phyloP scores from a whole-genome alignment of 2,329 filamentous ascomycete genomes.

The Hyphodiscus sp. region DNA sequence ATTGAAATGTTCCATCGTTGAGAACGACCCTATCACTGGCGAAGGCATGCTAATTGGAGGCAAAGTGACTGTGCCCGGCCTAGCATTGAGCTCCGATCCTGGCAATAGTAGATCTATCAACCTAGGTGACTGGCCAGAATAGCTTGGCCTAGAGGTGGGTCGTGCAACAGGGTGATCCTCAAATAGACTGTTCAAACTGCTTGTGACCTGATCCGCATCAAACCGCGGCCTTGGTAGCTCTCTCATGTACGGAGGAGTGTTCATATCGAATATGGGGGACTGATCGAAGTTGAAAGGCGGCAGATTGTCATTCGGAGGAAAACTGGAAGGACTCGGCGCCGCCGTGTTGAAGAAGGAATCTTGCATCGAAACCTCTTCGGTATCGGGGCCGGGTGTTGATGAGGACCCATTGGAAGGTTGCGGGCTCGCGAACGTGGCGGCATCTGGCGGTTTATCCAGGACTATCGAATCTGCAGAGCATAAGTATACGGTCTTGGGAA shows the following conservation, averaged over 20 bases:
- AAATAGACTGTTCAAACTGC: conserved; percentile 32
- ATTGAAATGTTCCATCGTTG: conserved; percentile 21
- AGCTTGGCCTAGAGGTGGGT: conserved; percentile 28
- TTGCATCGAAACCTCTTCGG: conserved; percentile 24
- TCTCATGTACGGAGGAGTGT: conserved; percentile 24
- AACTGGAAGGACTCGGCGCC: conserved; percentile 19
- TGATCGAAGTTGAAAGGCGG: conserved; percentile 23
- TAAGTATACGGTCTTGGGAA: conserved; percentile 10
- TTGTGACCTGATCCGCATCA: conserved; percentile 31
- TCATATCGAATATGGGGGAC: conserved; percentile 28
- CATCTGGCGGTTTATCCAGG: conserved; percentile 18
- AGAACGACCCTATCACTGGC: conserved; percentile 13
- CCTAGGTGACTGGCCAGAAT: conserved; percentile 41
- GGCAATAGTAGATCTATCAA: conserved; percentile 42
- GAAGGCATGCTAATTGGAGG: conserved; percentile 18
- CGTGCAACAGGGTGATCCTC: conserved; percentile 29
- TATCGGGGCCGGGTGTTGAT: conserved; percentile 19
- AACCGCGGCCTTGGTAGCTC: conserved; percentile 24
- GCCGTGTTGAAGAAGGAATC: conserved; percentile 27
- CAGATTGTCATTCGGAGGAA: conserved; percentile 8
- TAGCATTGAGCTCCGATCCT: conserved; percentile 39
- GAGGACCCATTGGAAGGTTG: conserved; percentile 20
- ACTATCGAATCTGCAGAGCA: conserved; percentile 18
- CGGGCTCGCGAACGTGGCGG: conserved; percentile 13
- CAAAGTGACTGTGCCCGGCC: conserved; percentile 19